phyloP scores from a whole-genome alignment of 768 basidiomycete genomes.

The Amanita rubescens region DNA sequence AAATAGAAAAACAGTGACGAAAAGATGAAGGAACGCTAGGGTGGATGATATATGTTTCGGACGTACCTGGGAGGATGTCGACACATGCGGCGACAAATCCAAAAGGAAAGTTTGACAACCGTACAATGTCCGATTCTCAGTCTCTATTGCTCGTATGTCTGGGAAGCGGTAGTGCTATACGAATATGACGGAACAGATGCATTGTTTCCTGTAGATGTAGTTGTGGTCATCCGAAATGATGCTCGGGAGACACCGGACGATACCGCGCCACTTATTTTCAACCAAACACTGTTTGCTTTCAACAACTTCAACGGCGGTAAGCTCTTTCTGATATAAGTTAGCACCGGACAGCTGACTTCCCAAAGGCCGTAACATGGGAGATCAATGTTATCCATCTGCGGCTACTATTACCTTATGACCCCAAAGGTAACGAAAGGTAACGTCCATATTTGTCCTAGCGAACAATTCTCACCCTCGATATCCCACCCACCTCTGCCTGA shows the following conservation, averaged over 20 bases:
- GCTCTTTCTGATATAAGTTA: background rate
- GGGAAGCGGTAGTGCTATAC: background rate
- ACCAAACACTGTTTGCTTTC: too few relatives aligned
- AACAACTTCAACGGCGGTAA: background rate
- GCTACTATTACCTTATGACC: background rate
- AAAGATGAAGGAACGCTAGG: background rate
- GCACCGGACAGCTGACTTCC: background rate
- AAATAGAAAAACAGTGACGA: background rate
- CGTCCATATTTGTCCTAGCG: slow-evolving; percentile 2
- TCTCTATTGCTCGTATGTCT: background rate
- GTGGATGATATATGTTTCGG: background rate
- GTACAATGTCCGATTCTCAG: background rate
- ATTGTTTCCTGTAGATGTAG: background rate
- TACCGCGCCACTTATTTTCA: background rate
- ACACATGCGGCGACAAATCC: background rate
- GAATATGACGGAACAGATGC: background rate
- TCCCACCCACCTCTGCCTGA: background rate
- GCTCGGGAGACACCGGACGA: background rate
- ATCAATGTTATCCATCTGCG: background rate
- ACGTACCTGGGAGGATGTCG: background rate
- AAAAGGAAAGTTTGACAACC: background rate
- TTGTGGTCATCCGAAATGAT: background rate
- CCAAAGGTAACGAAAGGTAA: background rate
- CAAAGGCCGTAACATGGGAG: background rate
- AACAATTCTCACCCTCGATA: background rate